These are phyloP conservation scores for Scheffersomyces stambukii DNA, from an alignment of 1,139 yeast genomes.

Conservation along the genomic window DNA sequence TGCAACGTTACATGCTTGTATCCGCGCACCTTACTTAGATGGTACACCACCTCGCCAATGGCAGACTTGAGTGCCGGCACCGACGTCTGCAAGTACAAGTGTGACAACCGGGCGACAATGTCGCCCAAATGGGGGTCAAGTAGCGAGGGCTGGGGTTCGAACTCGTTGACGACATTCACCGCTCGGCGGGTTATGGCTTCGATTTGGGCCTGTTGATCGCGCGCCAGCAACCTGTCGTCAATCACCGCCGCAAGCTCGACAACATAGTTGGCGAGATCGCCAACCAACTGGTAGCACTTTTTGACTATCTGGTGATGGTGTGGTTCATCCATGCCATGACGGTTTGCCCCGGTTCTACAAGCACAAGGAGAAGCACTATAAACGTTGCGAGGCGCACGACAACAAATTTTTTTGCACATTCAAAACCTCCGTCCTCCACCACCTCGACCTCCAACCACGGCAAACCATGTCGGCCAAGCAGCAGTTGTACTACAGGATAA, in stretches of 20 bases:
- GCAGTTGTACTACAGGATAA: conserved; percentile 50
- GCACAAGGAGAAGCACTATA: background rate
- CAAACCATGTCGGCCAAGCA: conserved; percentile 10
- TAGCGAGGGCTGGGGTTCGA: conserved; percentile 54
- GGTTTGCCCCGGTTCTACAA: no score
- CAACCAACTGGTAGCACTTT: conserved; percentile 15
- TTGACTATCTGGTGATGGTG: conserved; percentile 15
- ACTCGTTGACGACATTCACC: conserved; percentile 28
- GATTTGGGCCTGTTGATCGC: conserved; percentile 2
- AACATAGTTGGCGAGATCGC: background rate
- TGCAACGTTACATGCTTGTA: conserved; percentile 54
- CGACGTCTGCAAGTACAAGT: conserved; percentile 18
- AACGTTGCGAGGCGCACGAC: background rate
- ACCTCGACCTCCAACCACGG: background rate
- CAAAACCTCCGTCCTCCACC: background rate
- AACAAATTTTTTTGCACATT: conserved; percentile 1
- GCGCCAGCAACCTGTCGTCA: no score
- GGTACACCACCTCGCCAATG: conserved; percentile 44
- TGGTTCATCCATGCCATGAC: conserved; percentile 18
- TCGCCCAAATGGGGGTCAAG: conserved; percentile 38
- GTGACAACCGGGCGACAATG: conserved; percentile 27
- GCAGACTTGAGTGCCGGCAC: conserved; percentile 2
- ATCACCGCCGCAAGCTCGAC: background rate
- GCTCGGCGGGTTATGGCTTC: conserved; percentile 5
- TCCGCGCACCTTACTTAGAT: conserved; percentile 62